Evolutionary conservation across 139 green algal genomes (phyloP).

Genomic region (Medakamo hakoo): DNA sequence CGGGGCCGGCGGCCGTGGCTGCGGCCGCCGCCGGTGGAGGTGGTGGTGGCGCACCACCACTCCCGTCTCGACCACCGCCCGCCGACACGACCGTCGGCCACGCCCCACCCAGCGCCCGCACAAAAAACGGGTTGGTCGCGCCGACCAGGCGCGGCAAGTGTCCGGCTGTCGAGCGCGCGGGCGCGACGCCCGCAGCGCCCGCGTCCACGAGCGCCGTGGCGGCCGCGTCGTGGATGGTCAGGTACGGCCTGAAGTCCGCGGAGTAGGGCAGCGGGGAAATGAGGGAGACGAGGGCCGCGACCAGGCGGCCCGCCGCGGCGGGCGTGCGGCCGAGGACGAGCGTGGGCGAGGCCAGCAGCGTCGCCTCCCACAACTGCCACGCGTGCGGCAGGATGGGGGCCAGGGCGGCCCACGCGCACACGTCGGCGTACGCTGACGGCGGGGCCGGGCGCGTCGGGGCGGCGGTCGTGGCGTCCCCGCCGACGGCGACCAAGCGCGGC

Average conservation of each 20-base stretch:
- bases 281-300: conserved; percentile 56
- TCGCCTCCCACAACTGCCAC: conserved; percentile 77
- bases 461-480: neutral
- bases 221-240: conserved; percentile 76
- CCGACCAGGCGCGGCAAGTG: neutral
- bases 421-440: conserved; percentile 17
- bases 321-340: conserved; percentile 57
- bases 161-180: no score
- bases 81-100: neutral
- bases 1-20: no score
- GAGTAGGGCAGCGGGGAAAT: conserved; percentile 60
- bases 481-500: neutral
- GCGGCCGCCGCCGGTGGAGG: neutral
- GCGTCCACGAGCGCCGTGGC: conserved; percentile 35
- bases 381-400: conserved; percentile 13
- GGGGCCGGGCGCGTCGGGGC: no score
- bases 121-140: neutral
- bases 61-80: neutral
- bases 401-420: conserved; percentile 35
- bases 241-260: conserved; percentile 73
- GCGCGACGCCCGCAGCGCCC: no score
- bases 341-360: conserved; percentile 57
- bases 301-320: conserved; percentile 11
- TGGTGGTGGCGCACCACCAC: no score
- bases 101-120: neutral